A percentile compares a stretch with the other conserved stretches of the same genome.
These are phyloP conservation scores for Penicillium sp. DNA, from an alignment of 2,329 filamentous ascomycete genomes.

Conservation along the genomic window DNA sequence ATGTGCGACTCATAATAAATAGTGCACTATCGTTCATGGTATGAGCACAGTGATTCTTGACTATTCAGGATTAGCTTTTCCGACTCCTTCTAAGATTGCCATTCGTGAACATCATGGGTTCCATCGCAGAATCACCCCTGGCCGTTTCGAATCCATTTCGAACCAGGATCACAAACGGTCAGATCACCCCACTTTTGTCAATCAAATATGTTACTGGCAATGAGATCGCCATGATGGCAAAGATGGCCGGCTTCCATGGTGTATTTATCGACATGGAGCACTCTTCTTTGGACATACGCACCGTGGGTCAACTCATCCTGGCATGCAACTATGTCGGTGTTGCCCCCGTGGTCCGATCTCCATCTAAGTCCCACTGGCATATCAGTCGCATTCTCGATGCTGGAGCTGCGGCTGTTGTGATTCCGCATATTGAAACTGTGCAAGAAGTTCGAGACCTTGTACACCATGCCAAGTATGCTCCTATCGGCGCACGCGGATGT, in stretches of 20 bases:
- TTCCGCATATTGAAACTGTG: constrained; percentile 47
- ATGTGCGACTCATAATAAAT: not conserved
- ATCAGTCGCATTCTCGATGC: constrained; percentile 46
- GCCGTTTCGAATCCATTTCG: constrained; percentile 34
- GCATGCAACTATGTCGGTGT: constrained; percentile 46
- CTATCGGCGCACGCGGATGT: constrained; percentile 41
- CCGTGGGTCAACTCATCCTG: constrained; percentile 43
- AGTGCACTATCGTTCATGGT: not conserved
- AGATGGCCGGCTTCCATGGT: constrained; percentile 45
- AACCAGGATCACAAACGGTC: constrained; percentile 32
- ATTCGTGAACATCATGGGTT: constrained; percentile 20
- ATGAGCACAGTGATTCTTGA: too few species aligned
- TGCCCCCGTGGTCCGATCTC: constrained; percentile 48
- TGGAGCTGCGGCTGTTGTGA: constrained; percentile 47
- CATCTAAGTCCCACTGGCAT: constrained; percentile 45
- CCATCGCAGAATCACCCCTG: constrained; percentile 18
- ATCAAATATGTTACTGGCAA: constrained; percentile 6
- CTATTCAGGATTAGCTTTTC: too few species aligned
- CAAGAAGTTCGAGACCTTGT: constrained; percentile 45
- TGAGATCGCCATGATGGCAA: constrained; percentile 12
- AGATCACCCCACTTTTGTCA: constrained; percentile 30
- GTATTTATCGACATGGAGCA: constrained; percentile 54
- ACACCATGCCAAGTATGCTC: constrained; percentile 43
- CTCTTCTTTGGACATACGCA: constrained; percentile 43
- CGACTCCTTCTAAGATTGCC: too few species aligned